Evolutionary conservation across 179 eudicot species (phyloP).

Genomic region (Sideroxylon spinosum): DNA sequence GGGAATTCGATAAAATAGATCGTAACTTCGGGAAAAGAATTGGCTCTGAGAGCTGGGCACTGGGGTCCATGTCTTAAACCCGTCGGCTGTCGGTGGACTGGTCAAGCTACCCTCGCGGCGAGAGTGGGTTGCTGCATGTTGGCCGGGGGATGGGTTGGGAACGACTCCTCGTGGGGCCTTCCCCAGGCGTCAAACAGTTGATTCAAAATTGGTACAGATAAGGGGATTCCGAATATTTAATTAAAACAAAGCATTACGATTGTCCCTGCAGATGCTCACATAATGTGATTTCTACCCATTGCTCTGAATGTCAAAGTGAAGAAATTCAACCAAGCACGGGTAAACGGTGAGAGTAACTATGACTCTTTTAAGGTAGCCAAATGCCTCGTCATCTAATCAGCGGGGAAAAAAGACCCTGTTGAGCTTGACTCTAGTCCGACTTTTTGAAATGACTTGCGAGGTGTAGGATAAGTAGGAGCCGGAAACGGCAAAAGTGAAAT

Average conservation of each 20-base stretch:
- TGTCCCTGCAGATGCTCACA: constrained; percentile 73
- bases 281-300: constrained; percentile 87
- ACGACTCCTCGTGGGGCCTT: constrained; percentile 39
- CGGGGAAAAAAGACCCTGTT: constrained; percentile 57
- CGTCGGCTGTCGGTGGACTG: too few relatives aligned
- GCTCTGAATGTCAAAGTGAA: constrained; percentile 91
- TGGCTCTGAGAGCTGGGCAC: too few relatives aligned
- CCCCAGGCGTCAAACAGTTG: constrained; percentile 54
- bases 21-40: too few relatives aligned
- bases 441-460: constrained; percentile 52
- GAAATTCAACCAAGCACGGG: constrained; percentile 85
- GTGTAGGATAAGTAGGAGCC: constrained; percentile 2
- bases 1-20: too few relatives aligned
- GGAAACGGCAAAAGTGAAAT: constrained; percentile 31
- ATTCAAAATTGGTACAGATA: constrained; percentile 70
- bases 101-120: not conserved
- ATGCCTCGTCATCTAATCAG: constrained; percentile 54
- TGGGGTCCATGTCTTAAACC: too few relatives aligned
- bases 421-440: constrained; percentile 62
- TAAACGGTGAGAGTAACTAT: constrained; percentile 85
- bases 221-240: constrained; percentile 77
- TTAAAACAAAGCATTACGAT: constrained; percentile 81
- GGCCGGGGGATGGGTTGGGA: constrained; percentile 18
- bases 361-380: constrained; percentile 93
- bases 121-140: constrained; percentile 16